Conservation (phyloP, 805 yeast species). For the Metschnikowia gelsemii region DNA sequence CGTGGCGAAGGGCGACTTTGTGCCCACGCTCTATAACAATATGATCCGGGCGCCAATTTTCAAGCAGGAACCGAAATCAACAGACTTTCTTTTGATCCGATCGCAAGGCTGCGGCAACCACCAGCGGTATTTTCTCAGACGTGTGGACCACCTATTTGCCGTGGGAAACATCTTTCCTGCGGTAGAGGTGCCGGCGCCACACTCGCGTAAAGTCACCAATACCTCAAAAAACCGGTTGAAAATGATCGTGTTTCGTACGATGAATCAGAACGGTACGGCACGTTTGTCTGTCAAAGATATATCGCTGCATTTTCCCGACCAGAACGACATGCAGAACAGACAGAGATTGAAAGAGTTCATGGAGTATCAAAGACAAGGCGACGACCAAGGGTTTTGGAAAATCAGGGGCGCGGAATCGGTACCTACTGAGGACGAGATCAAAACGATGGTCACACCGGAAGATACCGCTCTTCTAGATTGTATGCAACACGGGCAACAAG, state of each 20-base stretch:
- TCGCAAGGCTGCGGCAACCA: constrained; percentile 79
- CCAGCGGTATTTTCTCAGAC: constrained; percentile 66
- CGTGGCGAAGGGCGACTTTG: constrained; percentile 91
- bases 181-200: constrained; percentile 95
- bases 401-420: constrained; percentile 58
- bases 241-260: constrained; percentile 88
- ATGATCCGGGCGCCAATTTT: constrained; percentile 91
- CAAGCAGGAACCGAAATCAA: constrained; percentile 71
- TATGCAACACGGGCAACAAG: constrained; percentile 92
- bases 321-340: constrained; percentile 94
- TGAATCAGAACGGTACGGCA: constrained; percentile 70
- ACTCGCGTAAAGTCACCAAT: constrained; percentile 91
- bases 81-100: constrained; percentile 80
- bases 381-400: constrained; percentile 95
- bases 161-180: constrained; percentile 95
- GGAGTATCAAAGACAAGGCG: constrained; percentile 94
- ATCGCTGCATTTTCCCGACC: constrained; percentile 91
- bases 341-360: constrained; percentile 94
- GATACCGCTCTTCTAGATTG: constrained; percentile 83
- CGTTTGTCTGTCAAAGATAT: constrained; percentile 84
- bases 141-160: constrained; percentile 69
- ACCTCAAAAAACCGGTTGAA: constrained; percentile 86
- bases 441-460: constrained; percentile 88
- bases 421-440: constrained; percentile 72
- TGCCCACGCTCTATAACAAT: constrained; percentile 89